A percentile compares a stretch with the other conserved stretches of the same genome.
These are phyloP conservation scores for Apiospora phragmitis DNA, from an alignment of 2,329 filamentous ascomycete species.

Conservation along the genomic window DNA sequence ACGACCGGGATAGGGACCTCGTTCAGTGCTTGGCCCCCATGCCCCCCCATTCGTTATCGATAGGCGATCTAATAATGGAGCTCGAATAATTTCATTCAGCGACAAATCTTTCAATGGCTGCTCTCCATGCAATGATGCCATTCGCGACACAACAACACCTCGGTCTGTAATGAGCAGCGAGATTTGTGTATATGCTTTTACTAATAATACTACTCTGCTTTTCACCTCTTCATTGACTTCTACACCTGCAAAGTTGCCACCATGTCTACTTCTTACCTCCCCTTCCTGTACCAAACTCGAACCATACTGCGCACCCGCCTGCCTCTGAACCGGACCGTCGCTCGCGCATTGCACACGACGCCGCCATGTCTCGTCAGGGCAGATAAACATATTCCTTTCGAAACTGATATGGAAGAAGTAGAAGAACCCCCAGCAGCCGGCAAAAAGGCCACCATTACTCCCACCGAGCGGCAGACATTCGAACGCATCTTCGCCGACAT, in stretches of 20 bases:
- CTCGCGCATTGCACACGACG: neutral
- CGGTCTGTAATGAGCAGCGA: neutral
- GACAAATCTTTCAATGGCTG: neutral
- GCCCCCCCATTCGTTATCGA: neutral
- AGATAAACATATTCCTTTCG: conserved; percentile 51
- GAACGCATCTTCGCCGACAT: conserved; percentile 61
- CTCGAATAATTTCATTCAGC: neutral
- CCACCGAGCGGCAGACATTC: conserved; percentile 49
- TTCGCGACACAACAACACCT: neutral
- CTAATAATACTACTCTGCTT: neutral
- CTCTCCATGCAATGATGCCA: neutral
- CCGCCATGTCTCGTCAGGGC: conserved; percentile 15
- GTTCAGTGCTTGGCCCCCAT: neutral
- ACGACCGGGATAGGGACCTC: neutral
- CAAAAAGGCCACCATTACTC: conserved; percentile 53
- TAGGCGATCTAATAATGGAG: neutral
- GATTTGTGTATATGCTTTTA: neutral
- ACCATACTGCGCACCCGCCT: conserved; percentile 50
- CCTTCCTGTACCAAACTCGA: conserved; percentile 73
- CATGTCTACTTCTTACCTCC: conserved; percentile 55
- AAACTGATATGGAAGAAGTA: conserved; percentile 37
- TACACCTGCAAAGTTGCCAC: conserved; percentile 12
- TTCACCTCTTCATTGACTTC: neutral
- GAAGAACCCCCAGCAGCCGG: conserved; percentile 18
- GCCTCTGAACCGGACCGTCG: neutral